A percentile compares a stretch with the other conserved stretches of the same genome.
Conservation (phyloP, 108 stramenopile genomes). For the Fragilaria crotonensis region DNA sequence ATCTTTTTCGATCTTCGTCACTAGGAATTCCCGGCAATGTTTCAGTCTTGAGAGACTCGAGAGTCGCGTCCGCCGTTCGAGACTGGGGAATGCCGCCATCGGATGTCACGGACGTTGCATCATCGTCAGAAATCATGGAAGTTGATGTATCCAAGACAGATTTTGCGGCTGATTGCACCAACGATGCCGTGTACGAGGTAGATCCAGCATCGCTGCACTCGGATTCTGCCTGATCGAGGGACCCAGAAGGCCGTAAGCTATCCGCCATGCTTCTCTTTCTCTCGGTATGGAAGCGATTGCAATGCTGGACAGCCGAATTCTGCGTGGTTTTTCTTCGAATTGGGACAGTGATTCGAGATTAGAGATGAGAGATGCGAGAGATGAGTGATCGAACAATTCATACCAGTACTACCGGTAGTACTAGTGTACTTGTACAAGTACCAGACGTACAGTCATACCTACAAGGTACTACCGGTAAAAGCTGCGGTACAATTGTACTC, state of each 20-base stretch:
- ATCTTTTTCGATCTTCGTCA: slow-evolving; percentile 50
- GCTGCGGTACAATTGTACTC: too few relatives aligned
- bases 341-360: too few relatives aligned
- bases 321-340: too few relatives aligned
- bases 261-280: not conserved
- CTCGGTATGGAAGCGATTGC: too few relatives aligned
- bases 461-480: too few relatives aligned
- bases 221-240: not conserved
- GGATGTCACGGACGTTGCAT: not conserved
- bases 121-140: slow-evolving; percentile 19
- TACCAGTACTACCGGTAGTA: too few relatives aligned
- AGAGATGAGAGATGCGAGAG: too few relatives aligned
- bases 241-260: not conserved
- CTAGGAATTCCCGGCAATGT: slow-evolving; percentile 34
- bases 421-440: too few relatives aligned
- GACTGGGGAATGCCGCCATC: not conserved
- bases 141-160: slow-evolving; percentile 43
- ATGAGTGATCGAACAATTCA: too few relatives aligned
- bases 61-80: not conserved
- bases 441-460: too few relatives aligned
- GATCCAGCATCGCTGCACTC: not conserved
- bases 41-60: slow-evolving; percentile 21
- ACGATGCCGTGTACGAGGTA: slow-evolving; percentile 17
- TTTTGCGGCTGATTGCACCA: slow-evolving; percentile 43
- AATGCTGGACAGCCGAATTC: too few relatives aligned